Percentiles rank a stretch among this genome's conserved stretches.
phyloP scores from a whole-genome alignment of 495 filamentous ascomycete species.

The Bombardia bombarda region DNA sequence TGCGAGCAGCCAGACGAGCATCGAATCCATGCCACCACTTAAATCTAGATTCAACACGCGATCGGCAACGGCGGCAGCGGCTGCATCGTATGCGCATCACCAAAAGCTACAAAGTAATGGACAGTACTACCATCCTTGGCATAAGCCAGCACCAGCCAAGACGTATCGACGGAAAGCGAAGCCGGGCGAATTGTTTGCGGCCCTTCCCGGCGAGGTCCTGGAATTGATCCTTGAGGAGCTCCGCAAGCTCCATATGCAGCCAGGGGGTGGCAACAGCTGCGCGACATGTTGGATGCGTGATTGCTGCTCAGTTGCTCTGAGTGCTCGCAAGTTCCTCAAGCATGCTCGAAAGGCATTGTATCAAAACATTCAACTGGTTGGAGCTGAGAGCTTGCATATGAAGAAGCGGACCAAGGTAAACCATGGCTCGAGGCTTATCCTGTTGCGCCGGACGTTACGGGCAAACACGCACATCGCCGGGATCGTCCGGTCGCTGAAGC shows the following conservation, averaged over 20 bases:
- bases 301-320: conserved; percentile 57
- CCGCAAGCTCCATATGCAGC: conserved; percentile 35
- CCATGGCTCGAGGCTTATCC: conserved; percentile 58
- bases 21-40: conserved; percentile 27
- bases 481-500: conserved; percentile 65
- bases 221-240: conserved; percentile 43
- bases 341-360: conserved; percentile 62
- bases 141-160: conserved; percentile 28
- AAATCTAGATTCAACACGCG: conserved; percentile 3
- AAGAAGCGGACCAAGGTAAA: conserved; percentile 62
- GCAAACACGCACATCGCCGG: conserved; percentile 61
- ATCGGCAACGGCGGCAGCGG: background rate
- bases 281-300: conserved; percentile 75
- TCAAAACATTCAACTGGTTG: conserved; percentile 59
- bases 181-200: conserved; percentile 43
- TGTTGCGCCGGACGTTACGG: conserved; percentile 69
- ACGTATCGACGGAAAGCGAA: conserved; percentile 24
- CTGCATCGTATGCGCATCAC: conserved; percentile 6
- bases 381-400: conserved; percentile 56
- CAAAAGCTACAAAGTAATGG: conserved; percentile 3
- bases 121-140: conserved; percentile 21
- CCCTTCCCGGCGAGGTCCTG: conserved; percentile 51
- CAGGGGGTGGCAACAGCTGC: conserved; percentile 46
- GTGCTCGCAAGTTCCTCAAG: conserved; percentile 59
- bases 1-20: conserved; percentile 33